These are phyloP conservation scores for Fusarium sp. DNA, from an alignment of 2,329 filamentous ascomycete species.

Conservation along the genomic window DNA sequence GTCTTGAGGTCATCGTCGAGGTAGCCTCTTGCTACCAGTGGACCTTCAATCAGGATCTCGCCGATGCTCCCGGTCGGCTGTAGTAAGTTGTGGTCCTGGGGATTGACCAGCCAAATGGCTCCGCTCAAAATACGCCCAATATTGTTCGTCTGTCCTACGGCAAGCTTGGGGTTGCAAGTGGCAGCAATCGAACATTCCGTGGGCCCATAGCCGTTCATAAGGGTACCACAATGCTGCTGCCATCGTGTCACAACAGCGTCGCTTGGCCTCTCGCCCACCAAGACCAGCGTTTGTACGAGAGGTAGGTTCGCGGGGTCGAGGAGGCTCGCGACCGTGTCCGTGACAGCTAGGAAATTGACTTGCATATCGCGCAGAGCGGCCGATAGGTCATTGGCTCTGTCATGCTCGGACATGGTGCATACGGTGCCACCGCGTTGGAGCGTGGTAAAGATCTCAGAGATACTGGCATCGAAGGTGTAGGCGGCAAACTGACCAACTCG, in stretches of 20 bases:
- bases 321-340: constrained; percentile 6
- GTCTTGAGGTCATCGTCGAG: constrained; percentile 3
- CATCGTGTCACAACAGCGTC: constrained; percentile 8
- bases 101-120: constrained; percentile 6
- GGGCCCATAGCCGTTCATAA: constrained; percentile 13
- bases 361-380: constrained; percentile 7
- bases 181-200: constrained; percentile 9
- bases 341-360: constrained; percentile 12
- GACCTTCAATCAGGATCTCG: constrained; percentile 8
- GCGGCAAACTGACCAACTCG: constrained; percentile 4
- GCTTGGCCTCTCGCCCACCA: constrained; percentile 12
- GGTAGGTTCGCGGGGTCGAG: constrained; percentile 6
- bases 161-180: constrained; percentile 8
- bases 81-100: constrained; percentile 8
- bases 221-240: constrained; percentile 1
- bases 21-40: constrained; percentile 1
- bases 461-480: constrained; percentile 2
- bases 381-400: constrained; percentile 1
- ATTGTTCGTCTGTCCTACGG: constrained; percentile 8
- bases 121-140: constrained; percentile 8
- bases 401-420: constrained; percentile 5
- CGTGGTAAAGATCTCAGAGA: constrained; percentile 8
- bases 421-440: constrained; percentile 5
- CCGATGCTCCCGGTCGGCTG: constrained; percentile 3
- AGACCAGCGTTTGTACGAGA: constrained; percentile 7